Evolutionary conservation across 768 basidiomycete species (phyloP).

Genomic region (Baorangia bicolor): DNA sequence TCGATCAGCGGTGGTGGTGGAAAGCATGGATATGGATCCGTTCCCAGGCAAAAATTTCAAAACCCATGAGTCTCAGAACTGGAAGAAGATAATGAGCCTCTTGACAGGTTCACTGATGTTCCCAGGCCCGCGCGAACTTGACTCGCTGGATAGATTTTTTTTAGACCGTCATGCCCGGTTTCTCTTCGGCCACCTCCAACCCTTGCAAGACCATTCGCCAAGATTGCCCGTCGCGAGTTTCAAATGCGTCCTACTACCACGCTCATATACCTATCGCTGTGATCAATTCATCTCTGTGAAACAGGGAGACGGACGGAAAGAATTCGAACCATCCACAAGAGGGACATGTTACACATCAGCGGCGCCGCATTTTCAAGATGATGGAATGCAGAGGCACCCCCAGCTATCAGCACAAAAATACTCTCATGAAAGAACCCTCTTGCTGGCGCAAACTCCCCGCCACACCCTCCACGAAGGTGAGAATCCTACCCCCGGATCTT

Average conservation of each 20-base stretch:
- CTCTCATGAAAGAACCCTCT: conserved; percentile 1
- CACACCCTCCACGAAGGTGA: conserved; percentile 5
- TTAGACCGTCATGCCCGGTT: neutral
- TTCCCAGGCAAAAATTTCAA: conserved; percentile 16
- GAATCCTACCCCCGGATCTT: neutral
- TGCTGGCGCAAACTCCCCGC: neutral
- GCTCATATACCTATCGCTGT: conserved; percentile 2
- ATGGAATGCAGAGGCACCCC: neutral
- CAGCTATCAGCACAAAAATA: conserved; percentile 6
- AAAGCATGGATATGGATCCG: conserved; percentile 3
- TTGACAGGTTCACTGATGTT: neutral
- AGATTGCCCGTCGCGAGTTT: conserved; percentile 9
- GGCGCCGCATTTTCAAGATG: conserved; percentile 6
- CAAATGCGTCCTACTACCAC: conserved; percentile 1
- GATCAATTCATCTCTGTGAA: conserved; percentile 24
- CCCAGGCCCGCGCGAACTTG: neutral
- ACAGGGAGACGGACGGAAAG: conserved; percentile 14
- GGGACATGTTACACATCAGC: conserved; percentile 11
- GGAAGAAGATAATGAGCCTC: neutral
- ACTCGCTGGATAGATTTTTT: neutral
- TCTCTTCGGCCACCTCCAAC: neutral
- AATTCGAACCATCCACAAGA: conserved; percentile 9
- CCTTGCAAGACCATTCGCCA: neutral
- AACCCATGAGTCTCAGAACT: neutral
- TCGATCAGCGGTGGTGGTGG: conserved; percentile 17